Percentiles rank a stretch among this genome's conserved stretches.
phyloP scores from a whole-genome alignment of 169 alveolate species.

The Plasmodium vivax region DNA sequence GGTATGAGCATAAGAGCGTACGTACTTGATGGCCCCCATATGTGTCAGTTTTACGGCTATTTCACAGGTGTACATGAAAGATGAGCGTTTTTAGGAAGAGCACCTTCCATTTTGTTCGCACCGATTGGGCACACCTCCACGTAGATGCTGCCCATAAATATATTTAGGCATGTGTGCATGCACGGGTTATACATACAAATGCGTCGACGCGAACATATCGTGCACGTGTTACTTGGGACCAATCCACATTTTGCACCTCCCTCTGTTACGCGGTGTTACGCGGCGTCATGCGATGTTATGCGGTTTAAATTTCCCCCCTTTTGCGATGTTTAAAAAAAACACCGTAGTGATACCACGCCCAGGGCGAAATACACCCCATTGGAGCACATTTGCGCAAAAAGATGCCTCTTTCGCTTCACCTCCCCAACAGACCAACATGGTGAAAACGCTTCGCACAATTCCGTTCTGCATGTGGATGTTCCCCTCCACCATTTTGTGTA shows the following conservation, averaged over 20 bases:
- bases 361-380: not conserved
- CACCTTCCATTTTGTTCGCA: not conserved
- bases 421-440: not conserved
- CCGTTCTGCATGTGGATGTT: not conserved
- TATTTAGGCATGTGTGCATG: not conserved
- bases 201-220: not conserved
- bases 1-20: not conserved
- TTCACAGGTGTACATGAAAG: not conserved
- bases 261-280: not conserved
- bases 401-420: not conserved
- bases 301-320: not conserved
- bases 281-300: not conserved
- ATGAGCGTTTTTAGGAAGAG: not conserved
- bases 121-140: not conserved
- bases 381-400: not conserved
- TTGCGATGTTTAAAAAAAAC: not conserved
- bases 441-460: not conserved
- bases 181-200: not conserved
- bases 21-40: not conserved
- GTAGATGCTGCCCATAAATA: not conserved
- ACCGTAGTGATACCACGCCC: not conserved
- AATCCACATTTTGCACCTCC: not conserved
- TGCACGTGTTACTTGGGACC: not conserved
- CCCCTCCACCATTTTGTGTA: not conserved
- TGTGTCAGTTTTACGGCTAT: not conserved